Evolutionary conservation across 345 rosid species (phyloP).

Genomic region (Sisymbrium altissimum): DNA sequence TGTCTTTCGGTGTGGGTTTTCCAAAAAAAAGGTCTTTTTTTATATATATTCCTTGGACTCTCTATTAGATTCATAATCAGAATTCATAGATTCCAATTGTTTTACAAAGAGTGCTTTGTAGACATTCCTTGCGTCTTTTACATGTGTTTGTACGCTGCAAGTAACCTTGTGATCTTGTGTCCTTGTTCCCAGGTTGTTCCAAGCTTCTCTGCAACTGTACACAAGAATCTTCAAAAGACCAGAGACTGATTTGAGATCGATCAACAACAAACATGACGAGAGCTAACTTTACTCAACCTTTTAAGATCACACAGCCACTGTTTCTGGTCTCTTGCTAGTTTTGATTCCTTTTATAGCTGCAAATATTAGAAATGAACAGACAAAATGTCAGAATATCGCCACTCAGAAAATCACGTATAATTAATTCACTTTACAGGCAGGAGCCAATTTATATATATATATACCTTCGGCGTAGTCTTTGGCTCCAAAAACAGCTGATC

Average conservation of each 20-base stretch:
- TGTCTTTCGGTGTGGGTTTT: slow-evolving; percentile 18
- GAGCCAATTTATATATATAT: neutral
- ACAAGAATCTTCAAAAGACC: slow-evolving; percentile 9
- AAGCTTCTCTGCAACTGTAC: slow-evolving; percentile 6
- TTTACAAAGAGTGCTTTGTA: slow-evolving; percentile 5
- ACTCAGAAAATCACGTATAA: neutral
- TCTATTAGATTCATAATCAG: neutral
- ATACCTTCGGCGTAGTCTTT: slow-evolving; percentile 91
- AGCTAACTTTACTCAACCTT: neutral
- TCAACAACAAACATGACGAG: neutral
- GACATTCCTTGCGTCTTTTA: slow-evolving; percentile 21
- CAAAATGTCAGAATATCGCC: neutral
- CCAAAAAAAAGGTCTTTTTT: neutral
- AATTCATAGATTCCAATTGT: neutral
- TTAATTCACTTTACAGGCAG: neutral
- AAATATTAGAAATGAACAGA: neutral
- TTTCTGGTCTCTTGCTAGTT: slow-evolving; percentile 75
- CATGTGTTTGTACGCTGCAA: neutral
- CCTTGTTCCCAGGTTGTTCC: slow-evolving; percentile 12
- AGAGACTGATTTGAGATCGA: neutral
- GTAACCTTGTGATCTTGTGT: slow-evolving; percentile 4
- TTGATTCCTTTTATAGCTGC: slow-evolving; percentile 88
- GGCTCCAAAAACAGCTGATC: slow-evolving; percentile 94
- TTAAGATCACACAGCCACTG: slow-evolving; percentile 55
- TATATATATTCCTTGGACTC: neutral